These are phyloP conservation scores for Arthroderma sp. DNA, from an alignment of 2,329 filamentous ascomycete species.

Conservation along the genomic window DNA sequence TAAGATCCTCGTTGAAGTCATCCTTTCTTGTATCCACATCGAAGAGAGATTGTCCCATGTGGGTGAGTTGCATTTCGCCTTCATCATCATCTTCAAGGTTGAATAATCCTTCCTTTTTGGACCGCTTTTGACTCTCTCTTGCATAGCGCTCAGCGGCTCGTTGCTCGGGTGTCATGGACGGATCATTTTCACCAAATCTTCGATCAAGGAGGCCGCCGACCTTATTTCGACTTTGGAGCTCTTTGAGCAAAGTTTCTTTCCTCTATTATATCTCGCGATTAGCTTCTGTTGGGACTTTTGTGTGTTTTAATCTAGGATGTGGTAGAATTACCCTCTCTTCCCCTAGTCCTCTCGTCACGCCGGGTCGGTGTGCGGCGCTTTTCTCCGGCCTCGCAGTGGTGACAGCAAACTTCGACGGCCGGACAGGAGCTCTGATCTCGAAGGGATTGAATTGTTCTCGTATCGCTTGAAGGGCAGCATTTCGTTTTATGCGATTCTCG, in stretches of 20 bases:
- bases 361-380: constrained; percentile 58
- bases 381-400: constrained; percentile 49
- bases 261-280: constrained; percentile 40
- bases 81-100: constrained; percentile 77
- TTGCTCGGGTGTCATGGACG: constrained; percentile 84
- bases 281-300: constrained; percentile 2
- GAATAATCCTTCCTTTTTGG: constrained; percentile 70
- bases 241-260: constrained; percentile 69
- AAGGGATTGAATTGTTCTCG: constrained; percentile 97
- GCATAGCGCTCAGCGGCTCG: constrained; percentile 85
- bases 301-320: constrained; percentile 7
- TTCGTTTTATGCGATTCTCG: constrained; percentile 64
- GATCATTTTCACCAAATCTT: constrained; percentile 91
- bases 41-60: constrained; percentile 67
- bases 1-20: constrained; percentile 66
- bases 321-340: constrained; percentile 57
- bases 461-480: constrained; percentile 69
- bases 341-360: constrained; percentile 69
- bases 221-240: constrained; percentile 81
- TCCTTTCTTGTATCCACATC: constrained; percentile 46
- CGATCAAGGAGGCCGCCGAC: constrained; percentile 85
- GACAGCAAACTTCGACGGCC: constrained; percentile 74
- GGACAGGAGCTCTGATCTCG: constrained; percentile 70
- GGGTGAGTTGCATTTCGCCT: constrained; percentile 60
- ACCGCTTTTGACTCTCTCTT: constrained; percentile 65